phyloP scores from a whole-genome alignment of 306 rosid genomes.

The Astragalus membranaceus region DNA sequence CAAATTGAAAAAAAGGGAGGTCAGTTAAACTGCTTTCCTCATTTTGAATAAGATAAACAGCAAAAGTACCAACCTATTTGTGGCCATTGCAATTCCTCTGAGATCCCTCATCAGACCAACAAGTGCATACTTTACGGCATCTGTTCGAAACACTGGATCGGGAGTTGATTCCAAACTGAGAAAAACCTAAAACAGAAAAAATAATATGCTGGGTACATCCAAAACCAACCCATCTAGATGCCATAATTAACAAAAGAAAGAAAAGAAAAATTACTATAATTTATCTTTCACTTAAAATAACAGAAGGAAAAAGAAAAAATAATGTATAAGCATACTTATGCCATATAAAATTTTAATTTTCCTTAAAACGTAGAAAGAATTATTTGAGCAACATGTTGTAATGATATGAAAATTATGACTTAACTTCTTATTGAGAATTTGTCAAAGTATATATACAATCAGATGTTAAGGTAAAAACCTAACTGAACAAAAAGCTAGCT shows the following conservation, averaged over 20 bases:
- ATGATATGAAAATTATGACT: no score
- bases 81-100: conserved; percentile 97
- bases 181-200: conserved; percentile 52
- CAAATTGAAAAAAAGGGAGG: conserved; percentile 14
- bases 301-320: no score
- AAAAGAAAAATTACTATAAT: neutral
- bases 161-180: conserved; percentile 86
- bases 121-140: conserved; percentile 71
- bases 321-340: no score
- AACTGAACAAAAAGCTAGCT: no score
- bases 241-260: neutral
- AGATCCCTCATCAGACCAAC: conserved; percentile 98
- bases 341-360: no score
- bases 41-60: conserved; percentile 9
- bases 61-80: conserved; percentile 58
- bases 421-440: no score
- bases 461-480: no score
- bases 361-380: neutral
- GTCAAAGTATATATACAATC: no score
- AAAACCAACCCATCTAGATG: conserved; percentile 2
- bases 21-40: conserved; percentile 3
- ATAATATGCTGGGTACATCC: neutral
- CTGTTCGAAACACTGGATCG: conserved; percentile 88
- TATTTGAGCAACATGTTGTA: no score
- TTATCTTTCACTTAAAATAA: no score